These are phyloP conservation scores for Tolypocladium inflatum DNA, from an alignment of 2,329 filamentous ascomycete species.

Conservation along the genomic window DNA sequence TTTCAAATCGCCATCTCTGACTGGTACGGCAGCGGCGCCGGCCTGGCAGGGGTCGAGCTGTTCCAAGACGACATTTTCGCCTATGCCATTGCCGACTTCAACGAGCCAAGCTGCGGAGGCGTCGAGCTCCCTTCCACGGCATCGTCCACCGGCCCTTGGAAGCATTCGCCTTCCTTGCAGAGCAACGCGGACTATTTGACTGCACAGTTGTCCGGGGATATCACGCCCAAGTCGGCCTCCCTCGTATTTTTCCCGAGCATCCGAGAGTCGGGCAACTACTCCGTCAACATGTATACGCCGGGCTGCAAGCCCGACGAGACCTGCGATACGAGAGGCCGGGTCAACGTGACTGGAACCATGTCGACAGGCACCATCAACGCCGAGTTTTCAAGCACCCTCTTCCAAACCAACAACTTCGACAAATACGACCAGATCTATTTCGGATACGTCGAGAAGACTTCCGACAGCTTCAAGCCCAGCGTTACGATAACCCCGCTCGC, in stretches of 20 bases:
- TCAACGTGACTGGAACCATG: conserved; percentile 72
- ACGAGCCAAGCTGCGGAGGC: conserved; percentile 73
- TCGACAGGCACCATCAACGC: conserved; percentile 35
- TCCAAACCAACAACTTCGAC: conserved; percentile 90
- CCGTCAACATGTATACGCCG: conserved; percentile 83
- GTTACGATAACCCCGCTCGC: conserved; percentile 66
- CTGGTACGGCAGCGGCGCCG: conserved; percentile 80
- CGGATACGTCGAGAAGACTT: conserved; percentile 71
- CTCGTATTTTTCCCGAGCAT: conserved; percentile 80
- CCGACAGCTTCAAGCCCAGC: conserved; percentile 63
- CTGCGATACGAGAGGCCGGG: conserved; percentile 66
- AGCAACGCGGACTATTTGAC: conserved; percentile 73
- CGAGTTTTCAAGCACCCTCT: conserved; percentile 54
- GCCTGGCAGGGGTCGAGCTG: conserved; percentile 76
- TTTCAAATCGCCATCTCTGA: conserved; percentile 80
- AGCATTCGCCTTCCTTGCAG: conserved; percentile 51
- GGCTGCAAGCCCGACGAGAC: conserved; percentile 75
- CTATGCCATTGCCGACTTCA: conserved; percentile 80
- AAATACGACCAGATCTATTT: conserved; percentile 93
- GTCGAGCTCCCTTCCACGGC: conserved; percentile 53
- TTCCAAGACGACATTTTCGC: conserved; percentile 78
- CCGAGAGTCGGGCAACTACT: conserved; percentile 82
- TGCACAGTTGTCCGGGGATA: conserved; percentile 47
- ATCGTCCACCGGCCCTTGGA: conserved; percentile 67
- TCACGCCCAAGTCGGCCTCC: conserved; percentile 49